These are phyloP conservation scores for Beauveria pseudobassiana DNA, from an alignment of 2,329 filamentous ascomycete genomes.

Conservation along the genomic window DNA sequence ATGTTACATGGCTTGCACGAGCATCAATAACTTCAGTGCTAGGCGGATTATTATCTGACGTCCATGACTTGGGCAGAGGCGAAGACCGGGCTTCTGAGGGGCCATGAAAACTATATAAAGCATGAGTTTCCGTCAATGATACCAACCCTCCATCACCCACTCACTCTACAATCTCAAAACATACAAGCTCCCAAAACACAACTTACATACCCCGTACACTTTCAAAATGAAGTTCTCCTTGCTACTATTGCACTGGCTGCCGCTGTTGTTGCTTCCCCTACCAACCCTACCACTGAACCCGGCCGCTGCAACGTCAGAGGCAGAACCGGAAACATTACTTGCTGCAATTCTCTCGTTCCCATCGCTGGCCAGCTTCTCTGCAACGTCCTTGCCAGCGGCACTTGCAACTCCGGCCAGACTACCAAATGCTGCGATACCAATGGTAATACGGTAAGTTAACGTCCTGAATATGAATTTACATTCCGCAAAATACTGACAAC, in stretches of 20 bases:
- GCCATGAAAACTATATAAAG: neutral
- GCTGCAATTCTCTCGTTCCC: slow-evolving; percentile 7
- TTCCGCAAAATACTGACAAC: neutral
- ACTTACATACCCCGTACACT: neutral
- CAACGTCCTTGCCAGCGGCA: neutral
- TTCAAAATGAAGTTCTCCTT: slow-evolving; percentile 7
- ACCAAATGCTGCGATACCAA: neutral
- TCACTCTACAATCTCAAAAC: neutral
- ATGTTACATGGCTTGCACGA: neutral
- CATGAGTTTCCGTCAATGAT: neutral
- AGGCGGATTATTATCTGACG: neutral
- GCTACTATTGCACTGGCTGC: neutral
- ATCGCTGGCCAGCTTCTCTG: neutral
- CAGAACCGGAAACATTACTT: neutral
- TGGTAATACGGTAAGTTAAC: neutral
- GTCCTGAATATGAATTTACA: neutral
- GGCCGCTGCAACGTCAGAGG: neutral
- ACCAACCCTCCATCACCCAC: neutral
- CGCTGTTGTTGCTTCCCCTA: neutral
- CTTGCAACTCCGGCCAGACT: neutral
- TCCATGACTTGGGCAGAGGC: too few species aligned
- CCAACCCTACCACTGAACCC: neutral
- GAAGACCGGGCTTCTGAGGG: too few species aligned
- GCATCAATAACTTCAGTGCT: neutral
- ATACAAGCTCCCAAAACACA: neutral